These are phyloP conservation scores for Ganoderma multipileum DNA, from an alignment of 1,284 basidiomycete genomes.

Conservation along the genomic window DNA sequence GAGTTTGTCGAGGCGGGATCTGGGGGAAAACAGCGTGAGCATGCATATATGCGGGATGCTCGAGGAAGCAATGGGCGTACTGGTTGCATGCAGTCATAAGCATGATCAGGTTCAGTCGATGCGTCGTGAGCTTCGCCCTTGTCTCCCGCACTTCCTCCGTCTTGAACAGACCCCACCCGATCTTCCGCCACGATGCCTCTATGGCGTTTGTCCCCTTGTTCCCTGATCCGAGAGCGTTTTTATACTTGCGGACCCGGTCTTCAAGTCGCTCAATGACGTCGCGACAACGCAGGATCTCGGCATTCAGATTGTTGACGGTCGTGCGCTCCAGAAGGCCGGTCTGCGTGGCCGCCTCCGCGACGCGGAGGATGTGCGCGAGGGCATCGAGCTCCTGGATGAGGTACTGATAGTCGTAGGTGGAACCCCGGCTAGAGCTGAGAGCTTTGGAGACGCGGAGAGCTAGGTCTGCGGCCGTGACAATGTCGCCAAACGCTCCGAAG, in stretches of 20 bases:
- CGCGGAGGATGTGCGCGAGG: background rate
- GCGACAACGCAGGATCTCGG: background rate
- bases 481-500: constrained; percentile 23
- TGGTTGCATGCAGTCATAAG: background rate
- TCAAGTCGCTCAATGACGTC: background rate
- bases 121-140: background rate
- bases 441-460: constrained; percentile 16
- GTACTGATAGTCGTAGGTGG: background rate
- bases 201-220: background rate
- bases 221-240: background rate
- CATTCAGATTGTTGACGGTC: background rate
- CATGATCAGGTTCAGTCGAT: background rate
- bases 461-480: constrained; percentile 28
- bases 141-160: constrained; percentile 1
- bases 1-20: background rate
- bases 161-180: background rate
- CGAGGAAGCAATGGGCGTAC: background rate
- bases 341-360: background rate
- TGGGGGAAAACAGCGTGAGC: background rate
- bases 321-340: background rate
- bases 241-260: background rate
- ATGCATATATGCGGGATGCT: background rate
- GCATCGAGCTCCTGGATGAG: background rate
- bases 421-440: background rate
- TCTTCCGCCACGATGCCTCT: background rate